Base-by-base conservation (phyloP, 805 yeast species). In the Kurtzmaniella cleridarum region DNA sequence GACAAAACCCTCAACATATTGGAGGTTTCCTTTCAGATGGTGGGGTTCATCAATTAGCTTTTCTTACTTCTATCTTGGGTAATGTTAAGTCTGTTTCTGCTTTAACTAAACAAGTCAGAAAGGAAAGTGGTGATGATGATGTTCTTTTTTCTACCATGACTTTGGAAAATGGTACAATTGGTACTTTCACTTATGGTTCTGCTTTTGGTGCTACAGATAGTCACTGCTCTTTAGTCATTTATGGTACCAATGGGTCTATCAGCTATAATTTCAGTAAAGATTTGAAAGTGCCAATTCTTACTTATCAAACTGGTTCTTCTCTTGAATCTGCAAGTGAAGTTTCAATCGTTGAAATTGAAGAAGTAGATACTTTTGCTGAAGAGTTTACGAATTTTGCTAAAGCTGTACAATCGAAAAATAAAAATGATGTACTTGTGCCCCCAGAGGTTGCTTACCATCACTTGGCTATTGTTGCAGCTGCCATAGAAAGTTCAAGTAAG, bases 1-100 rank as follows among this genome's bases (percentile, higher is more conserved):
- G 97, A 73, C 78, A 75, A 57, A 71, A 81, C 35, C 97, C 98
- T 26, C 81, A 87, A 60, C 97, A 91, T 57, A 76, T 89, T 48
- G 98, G 98, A 39, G 97, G 97, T 0, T 90, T 71, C 62, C 69
- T 91, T 51, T 81, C 91, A 42, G 98, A 91, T 54, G 97, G 96
- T 54, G 98, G 97, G 57, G 98, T 91, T 17, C 98, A 91, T 63
- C 97, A 90, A 61, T 67, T 90, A 59, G 96, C 96, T 2, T 66
- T 88, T 29, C 73, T 90, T 47, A 88, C 95, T 7, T 87, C 79
- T 43, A 79, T 88, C 14, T 69, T 91, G 39, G 97, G 98, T 38
- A 69, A 71, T 17, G 81, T 88, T 12, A 78, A 74, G 35, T 60
- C 80, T 5, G 78, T 90, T 29, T 75, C 86, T 39, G 96, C 89